Percentiles rank a stretch among this genome's conserved stretches.
Evolutionary conservation across 345 rosid genomes (phyloP).

Genomic region (Citrus medica): DNA sequence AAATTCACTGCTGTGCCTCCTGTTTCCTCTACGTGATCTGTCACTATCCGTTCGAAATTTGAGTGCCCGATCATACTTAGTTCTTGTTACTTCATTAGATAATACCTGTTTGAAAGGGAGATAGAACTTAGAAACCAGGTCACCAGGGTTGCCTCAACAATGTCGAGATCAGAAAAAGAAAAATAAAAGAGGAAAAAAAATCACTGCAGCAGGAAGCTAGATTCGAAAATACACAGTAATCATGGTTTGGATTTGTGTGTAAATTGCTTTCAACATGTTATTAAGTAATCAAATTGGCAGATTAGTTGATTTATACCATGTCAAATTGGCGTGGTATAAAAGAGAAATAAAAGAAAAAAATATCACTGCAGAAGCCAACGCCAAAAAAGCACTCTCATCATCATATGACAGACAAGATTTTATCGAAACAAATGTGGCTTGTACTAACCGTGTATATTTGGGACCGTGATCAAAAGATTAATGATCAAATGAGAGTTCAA

Average conservation of each 20-base stretch:
- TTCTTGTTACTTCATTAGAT: conserved; percentile 67
- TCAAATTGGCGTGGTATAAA: too few species aligned
- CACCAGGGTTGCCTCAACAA: not conserved
- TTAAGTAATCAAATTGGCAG: not conserved
- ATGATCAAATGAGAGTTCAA: not conserved
- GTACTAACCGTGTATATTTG: not conserved
- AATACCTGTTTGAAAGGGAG: conserved; percentile 48
- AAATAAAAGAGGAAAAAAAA: not conserved
- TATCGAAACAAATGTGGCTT: not conserved
- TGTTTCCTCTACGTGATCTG: conserved; percentile 32
- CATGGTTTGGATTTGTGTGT: not conserved
- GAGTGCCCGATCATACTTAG: conserved; percentile 55
- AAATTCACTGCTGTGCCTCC: conserved; percentile 36
- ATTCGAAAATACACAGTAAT: not conserved
- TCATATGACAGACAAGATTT: not conserved
- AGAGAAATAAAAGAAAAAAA: not conserved
- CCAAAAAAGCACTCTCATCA: not conserved
- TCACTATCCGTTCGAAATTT: conserved; percentile 34
- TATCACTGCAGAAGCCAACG: not conserved
- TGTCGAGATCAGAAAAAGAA: not conserved
- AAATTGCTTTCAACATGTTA: not conserved
- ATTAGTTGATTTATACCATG: not conserved
- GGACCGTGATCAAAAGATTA: not conserved
- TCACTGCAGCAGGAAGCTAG: not conserved
- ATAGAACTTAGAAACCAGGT: not conserved